phyloP scores from a whole-genome alignment of 169 alveolate genomes.

The Blepharisma undulans region DNA sequence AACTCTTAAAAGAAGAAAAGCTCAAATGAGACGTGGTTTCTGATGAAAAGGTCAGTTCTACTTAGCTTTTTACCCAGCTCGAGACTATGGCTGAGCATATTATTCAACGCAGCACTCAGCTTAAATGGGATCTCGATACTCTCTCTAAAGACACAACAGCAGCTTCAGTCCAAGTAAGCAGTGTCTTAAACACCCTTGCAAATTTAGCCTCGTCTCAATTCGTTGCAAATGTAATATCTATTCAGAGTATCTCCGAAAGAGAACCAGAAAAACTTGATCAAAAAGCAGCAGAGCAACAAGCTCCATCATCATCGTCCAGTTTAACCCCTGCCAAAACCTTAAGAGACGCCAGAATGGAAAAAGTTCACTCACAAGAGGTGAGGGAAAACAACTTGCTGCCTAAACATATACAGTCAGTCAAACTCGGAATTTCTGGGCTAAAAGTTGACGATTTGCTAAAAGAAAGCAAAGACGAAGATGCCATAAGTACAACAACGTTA shows the following conservation, averaged over 20 bases:
- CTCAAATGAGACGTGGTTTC: conserved; percentile 9
- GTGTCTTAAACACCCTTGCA: conserved; percentile 14
- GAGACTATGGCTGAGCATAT: conserved; percentile 29
- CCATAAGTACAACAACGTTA: not conserved
- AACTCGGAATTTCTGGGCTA: conserved; percentile 17
- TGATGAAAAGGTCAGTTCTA: conserved; percentile 23
- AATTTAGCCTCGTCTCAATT: conserved; percentile 30
- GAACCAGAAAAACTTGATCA: not conserved
- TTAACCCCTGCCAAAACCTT: not conserved
- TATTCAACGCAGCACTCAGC: not conserved
- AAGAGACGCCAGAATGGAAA: conserved; percentile 17
- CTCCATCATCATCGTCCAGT: not conserved
- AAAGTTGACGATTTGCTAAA: conserved; percentile 30
- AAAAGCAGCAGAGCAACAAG: not conserved
- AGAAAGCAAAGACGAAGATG: conserved; percentile 29
- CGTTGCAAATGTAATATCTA: conserved; percentile 22
- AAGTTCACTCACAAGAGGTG: conserved; percentile 17
- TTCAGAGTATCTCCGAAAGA: conserved; percentile 19
- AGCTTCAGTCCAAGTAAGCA: conserved; percentile 13
- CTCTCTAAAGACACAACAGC: conserved; percentile 10
- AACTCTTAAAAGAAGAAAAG: conserved; percentile 7
- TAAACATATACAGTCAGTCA: conserved; percentile 23
- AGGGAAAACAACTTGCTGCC: conserved; percentile 36
- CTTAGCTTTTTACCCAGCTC: conserved; percentile 4
- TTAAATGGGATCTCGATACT: not conserved